A percentile compares a stretch with the other conserved stretches of the same genome.
These are phyloP conservation scores for Lentinula edodes DNA, from an alignment of 768 basidiomycete species.

Conservation along the genomic window DNA sequence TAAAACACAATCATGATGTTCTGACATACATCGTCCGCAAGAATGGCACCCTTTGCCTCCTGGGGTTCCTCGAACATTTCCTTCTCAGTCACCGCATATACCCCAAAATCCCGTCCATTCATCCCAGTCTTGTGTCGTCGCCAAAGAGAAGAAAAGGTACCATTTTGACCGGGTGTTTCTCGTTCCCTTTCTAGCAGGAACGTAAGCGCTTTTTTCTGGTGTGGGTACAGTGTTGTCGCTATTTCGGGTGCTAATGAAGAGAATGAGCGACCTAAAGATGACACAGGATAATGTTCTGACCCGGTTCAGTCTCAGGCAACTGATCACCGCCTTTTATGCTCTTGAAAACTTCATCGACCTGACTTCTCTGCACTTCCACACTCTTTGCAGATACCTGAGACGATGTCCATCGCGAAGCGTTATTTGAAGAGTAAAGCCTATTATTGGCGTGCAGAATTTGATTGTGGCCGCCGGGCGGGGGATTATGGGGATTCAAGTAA, in stretches of 20 bases:
- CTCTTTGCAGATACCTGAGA: constrained; percentile 62
- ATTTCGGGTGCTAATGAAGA: constrained; percentile 52
- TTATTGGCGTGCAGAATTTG: constrained; percentile 34
- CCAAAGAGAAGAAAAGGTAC: constrained; percentile 70
- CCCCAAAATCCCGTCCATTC: constrained; percentile 51
- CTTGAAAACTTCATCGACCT: constrained; percentile 92
- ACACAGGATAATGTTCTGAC: constrained; percentile 39
- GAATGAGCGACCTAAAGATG: constrained; percentile 11
- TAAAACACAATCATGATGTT: constrained; percentile 11
- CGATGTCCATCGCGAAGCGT: constrained; percentile 51
- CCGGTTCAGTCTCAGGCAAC: constrained; percentile 76
- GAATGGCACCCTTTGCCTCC: constrained; percentile 81
- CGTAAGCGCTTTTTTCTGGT: constrained; percentile 96
- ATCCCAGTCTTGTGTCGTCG: constrained; percentile 46
- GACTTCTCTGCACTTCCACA: constrained; percentile 86
- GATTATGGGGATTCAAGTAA: constrained; percentile 89
- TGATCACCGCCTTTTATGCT: constrained; percentile 85
- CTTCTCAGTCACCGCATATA: constrained; percentile 79
- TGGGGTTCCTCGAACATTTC: constrained; percentile 62
- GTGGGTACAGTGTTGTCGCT: constrained; percentile 86
- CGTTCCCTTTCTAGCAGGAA: constrained; percentile 88
- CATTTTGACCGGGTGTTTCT: constrained; percentile 52
- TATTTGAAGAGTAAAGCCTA: constrained; percentile 29
- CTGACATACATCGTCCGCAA: constrained; percentile 90
- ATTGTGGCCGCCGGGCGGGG: constrained; percentile 62